Base-by-base conservation (phyloP, 306 rosid species). In the Cucumis melo region DNA sequence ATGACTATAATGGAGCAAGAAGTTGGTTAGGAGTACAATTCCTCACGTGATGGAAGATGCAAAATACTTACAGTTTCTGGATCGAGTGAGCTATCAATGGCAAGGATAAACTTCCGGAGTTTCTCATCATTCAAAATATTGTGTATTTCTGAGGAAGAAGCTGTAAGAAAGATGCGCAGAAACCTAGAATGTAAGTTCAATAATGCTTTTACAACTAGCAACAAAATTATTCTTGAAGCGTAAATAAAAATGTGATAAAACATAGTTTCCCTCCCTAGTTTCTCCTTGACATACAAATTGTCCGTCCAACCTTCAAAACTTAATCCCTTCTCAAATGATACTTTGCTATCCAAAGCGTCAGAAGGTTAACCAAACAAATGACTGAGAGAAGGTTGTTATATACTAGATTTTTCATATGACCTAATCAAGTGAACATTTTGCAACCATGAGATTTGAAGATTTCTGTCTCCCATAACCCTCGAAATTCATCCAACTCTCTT, bases 131-230 rank as follows among this genome's bases (percentile, higher is more conserved):
- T 85, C 83, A 91, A 82, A 79, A 86, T 87, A 79, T 84, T 74
- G 1, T 83, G 77, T 65, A 90, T 84, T 85, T 90, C 96, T 73
- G 86, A 74, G 62, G 96, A 93, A 80, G 96, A 91, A 61, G 91
- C 98, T 93, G 90, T 83, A 80, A 24, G 54, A 58, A 46, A 82
- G 50, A 61, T 16, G 44, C 23, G 13, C 16, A 41, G 12, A 68
- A 68, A 68, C 55, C 19, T 14, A 68, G 34, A 42, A 75, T 74
- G 55, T 71, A 48, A 20, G 63, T 2, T 60, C 44, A 78, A 20
- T 10, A 71, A 2, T 44, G 36, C 36, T 32, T 32, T 32, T 32
- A 36, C 27, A 38, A 44, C 20, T 57, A 71, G 32, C 0, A 23
- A 20, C 24, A 24, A 57, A 39, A 27, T 39, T 67, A n/a, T 39